Base-by-base conservation (phyloP, 345 rosid genomes). In the Euphorbia tirucalli region DNA sequence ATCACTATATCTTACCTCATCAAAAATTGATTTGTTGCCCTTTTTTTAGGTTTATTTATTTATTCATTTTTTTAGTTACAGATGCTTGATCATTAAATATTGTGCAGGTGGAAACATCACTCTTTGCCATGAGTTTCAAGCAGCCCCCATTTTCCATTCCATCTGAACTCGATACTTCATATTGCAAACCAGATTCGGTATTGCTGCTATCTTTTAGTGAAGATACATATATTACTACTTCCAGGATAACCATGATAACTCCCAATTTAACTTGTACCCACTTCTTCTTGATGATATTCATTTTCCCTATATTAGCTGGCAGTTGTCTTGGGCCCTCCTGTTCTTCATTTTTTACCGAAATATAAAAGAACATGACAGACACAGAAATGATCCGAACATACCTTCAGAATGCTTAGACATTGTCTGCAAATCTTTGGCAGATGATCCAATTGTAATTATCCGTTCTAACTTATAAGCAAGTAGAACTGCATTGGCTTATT, bases 61-160 rank as follows among this genome's bases (percentile, higher is more conserved):
- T 14, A 73, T 69, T 39, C 3, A 64, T 11, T 21, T 14, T 35
- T 8, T 25, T 3, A 25, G 22, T 37, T 39, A 15, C 32, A 32
- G 16, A 66, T 25, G n/a, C 30, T 64, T 48, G 15, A 16, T 46
- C 52, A 46, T 1, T 22, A 21, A 52, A 50, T 31, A 37, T 72
- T 28, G 15, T 83, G 78, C 84, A 92, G 98, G 96, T 94, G 82
- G 97, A 94, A 82, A 92, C 98, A 50, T 74, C 96, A 63, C 80
- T 91, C 61, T 94, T 92, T 80, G 93, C 95, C 46, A 92, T 90
- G 98, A 89, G 90, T 79, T 85, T 89, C 61, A 92, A 84, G 83
- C 78, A 79, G 81, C 88, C 86, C 61, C 83, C 85, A 44, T 39
- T 82, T 72, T 69, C 79, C 3, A 56, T 87, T 71, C 95, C 93